Evolutionary conservation across 2,329 filamentous ascomycete species (phyloP), one percentile per base, ranked within the genome.

Genomic region (Alternaria brassicicola): DNA sequence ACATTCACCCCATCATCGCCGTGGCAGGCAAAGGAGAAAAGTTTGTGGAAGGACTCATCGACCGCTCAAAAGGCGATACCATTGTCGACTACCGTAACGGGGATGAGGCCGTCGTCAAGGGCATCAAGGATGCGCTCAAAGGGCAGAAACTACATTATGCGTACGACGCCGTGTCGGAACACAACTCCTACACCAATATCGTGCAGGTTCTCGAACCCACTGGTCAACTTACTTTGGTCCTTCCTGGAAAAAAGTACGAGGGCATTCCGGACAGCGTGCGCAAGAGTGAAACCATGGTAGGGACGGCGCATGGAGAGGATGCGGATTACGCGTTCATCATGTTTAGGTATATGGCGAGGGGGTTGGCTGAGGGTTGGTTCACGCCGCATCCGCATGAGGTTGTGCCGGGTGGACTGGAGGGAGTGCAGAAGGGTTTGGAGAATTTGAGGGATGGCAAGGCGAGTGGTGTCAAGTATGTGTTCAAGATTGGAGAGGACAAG

Each of bases 381-480:
- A 77, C 71, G 59, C 66, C 72, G 6, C 84, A 86, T 69, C 82
- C 82, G 39, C 73, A 78, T 42, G 83, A 86, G 71, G 78, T 87
- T 12, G 72, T 86, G 1, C 75, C 80, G 0, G 84, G 85, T 3
- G 86, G 86, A 0, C 65, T 89, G 49, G 78, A 71, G 4, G 85
- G 86, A 0, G 72, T 88, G 2, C 76, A 87, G 66, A 75, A 68
- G 31, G 87, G 78, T 0, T 68, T 90, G 73, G 72, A 74, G 63
- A 83, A 85, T 61, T 71, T 90, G 68, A 85, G 82, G 70, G 80
- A 79, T 26, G 88, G 88, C 0, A 86, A 85, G 73, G 86, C 84
- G 21, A 88, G 84, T 66, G 88, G 82, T 1, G 79, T 85, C 0
- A 90, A 90, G 76, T 89, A 88, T 77, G 83, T 90, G 0, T 85